These are phyloP conservation scores for Epicoccum nigrum DNA, from an alignment of 2,329 filamentous ascomycete genomes.

Conservation along the genomic window DNA sequence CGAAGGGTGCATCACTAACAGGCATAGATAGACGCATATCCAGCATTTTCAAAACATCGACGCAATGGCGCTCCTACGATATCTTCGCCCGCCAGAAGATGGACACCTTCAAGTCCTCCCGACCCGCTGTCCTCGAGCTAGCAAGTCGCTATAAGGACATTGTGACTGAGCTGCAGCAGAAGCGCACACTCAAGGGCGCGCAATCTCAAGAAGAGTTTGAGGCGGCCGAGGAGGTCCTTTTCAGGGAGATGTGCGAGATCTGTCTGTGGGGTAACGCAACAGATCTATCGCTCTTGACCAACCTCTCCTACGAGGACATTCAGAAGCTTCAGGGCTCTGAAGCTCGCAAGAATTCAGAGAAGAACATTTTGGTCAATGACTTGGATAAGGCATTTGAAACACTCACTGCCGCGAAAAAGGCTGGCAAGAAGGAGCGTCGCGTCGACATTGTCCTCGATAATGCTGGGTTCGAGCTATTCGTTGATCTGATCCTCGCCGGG, in stretches of 20 bases:
- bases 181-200: constrained; percentile 51
- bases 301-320: constrained; percentile 91
- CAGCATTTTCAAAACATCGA: constrained; percentile 76
- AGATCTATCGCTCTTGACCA: constrained; percentile 88
- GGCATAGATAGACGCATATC: constrained; percentile 70
- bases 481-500: constrained; percentile 89
- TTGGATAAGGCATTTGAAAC: constrained; percentile 73
- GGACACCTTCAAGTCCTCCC: constrained; percentile 88
- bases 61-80: constrained; percentile 88
- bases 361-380: constrained; percentile 92
- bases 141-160: constrained; percentile 79
- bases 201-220: constrained; percentile 61
- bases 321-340: constrained; percentile 92
- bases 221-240: constrained; percentile 77
- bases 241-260: constrained; percentile 93
- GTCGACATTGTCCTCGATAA: constrained; percentile 98
- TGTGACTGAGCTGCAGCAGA: constrained; percentile 67
- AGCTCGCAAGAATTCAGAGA: constrained; percentile 83
- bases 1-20: constrained; percentile 7
- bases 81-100: constrained; percentile 90
- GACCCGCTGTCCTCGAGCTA: constrained; percentile 82
- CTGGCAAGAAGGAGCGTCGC: constrained; percentile 69
- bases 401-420: constrained; percentile 68
- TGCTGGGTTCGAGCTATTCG: constrained; percentile 94
- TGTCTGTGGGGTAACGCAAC: constrained; percentile 98